Evolutionary conservation across 2,329 filamentous ascomycete genomes (phyloP).

Genomic region (Helotiales sp.): DNA sequence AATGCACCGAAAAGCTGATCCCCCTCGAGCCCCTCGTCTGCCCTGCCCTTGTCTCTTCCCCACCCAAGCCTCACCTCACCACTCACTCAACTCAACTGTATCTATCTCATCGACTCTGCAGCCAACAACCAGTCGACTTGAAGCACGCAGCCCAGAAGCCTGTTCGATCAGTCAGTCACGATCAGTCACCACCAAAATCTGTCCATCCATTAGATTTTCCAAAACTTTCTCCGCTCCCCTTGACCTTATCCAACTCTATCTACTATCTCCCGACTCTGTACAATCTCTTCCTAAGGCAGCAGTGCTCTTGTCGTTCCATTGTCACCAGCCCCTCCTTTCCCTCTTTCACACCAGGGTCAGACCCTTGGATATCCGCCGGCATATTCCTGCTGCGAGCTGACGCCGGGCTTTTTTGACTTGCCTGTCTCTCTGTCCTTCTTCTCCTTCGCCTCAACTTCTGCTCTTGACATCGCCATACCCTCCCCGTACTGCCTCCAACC

Average conservation of each 20-base stretch:
- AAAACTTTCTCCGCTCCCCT: neutral
- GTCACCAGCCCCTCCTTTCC: neutral
- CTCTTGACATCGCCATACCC: neutral
- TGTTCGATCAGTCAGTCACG: neutral
- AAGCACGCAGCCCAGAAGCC: neutral
- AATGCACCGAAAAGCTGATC: neutral
- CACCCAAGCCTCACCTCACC: neutral
- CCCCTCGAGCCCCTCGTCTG: too few relatives aligned
- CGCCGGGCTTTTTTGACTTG: neutral
- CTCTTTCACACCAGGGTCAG: neutral
- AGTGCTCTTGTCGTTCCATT: neutral
- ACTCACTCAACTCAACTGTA: neutral
- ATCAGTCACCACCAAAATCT: neutral
- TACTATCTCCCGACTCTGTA: neutral
- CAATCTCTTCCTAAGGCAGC: neutral
- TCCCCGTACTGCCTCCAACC: neutral
- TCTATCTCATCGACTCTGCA: too few relatives aligned
- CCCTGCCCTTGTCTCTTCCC: too few relatives aligned
- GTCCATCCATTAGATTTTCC: neutral
- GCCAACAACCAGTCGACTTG: neutral
- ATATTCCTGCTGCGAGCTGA: constrained; percentile 9
- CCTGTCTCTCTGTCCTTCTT: neutral
- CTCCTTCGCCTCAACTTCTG: constrained; percentile 1
- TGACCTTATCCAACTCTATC: neutral
- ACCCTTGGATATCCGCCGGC: constrained; percentile 11